A percentile compares a stretch with the other conserved stretches of the same genome.
Evolutionary conservation across 805 yeast genomes (phyloP).

Genomic region (Candida oleophila): DNA sequence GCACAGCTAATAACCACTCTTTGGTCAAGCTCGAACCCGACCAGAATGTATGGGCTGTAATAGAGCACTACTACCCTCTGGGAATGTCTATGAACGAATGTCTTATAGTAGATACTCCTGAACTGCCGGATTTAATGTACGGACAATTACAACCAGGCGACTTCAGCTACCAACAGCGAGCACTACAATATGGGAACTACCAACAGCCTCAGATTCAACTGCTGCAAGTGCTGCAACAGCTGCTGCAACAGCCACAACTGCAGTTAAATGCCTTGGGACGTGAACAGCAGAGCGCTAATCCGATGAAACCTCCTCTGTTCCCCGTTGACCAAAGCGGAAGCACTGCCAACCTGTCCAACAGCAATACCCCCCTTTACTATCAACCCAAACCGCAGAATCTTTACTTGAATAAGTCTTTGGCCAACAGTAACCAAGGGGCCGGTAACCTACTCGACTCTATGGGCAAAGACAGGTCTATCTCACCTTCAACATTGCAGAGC

Average conservation of each 20-base stretch:
- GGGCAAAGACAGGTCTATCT: slow-evolving; percentile 24
- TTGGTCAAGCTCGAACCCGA: slow-evolving; percentile 54
- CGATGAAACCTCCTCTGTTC: neutral
- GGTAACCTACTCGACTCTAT: neutral
- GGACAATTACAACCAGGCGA: neutral
- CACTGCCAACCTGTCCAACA: neutral
- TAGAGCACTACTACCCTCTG: slow-evolving; percentile 61
- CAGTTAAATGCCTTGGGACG: too few relatives aligned
- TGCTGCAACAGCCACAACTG: neutral
- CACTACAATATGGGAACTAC: neutral
- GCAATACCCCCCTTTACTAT: slow-evolving; percentile 13
- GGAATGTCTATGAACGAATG: slow-evolving; percentile 72
- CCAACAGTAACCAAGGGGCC: slow-evolving; percentile 1
- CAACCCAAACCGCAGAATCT: slow-evolving; percentile 37
- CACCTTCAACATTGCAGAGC: slow-evolving; percentile 18
- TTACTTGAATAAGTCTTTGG: slow-evolving; percentile 8
- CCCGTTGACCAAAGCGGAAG: neutral
- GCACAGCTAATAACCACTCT: neutral
- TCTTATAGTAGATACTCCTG: slow-evolving; percentile 54
- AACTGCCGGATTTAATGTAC: neutral
- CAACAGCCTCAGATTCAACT: slow-evolving; percentile 1
- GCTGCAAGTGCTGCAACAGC: slow-evolving; percentile 1
- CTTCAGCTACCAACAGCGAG: slow-evolving; percentile 2
- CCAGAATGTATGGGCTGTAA: slow-evolving; percentile 51
- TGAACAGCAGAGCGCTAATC: neutral